Evolutionary conservation across 2,329 filamentous ascomycete genomes (phyloP), one percentile per base, ranked within the genome.

Genomic region (Xylariomycetidae sp.): DNA sequence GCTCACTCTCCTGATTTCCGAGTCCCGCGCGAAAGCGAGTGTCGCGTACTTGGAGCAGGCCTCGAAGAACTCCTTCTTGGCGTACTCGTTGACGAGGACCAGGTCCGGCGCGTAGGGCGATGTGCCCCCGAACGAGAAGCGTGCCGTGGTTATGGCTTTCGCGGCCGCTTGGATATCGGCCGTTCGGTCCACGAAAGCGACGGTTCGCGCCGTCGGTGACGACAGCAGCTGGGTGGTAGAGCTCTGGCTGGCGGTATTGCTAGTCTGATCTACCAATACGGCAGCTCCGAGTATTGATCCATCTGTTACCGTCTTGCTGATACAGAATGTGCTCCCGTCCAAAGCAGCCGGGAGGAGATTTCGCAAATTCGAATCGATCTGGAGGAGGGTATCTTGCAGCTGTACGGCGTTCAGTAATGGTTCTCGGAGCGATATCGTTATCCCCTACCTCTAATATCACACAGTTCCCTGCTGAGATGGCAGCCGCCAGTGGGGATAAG

Each of bases 41-140:
- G 51, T 51, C 6, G 55, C 51, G 16, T 67, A 61, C 23, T 59
- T 56, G 11, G 68, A 51, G 4, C 69, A 62, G 1, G 69, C 67
- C 29, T 70, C 62, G 1, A 76, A 51, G 42, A 82, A 80, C 0
- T 65, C 61, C 34, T 70, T 63, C 56, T 73, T 72, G 4, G 67
- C 61, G 38, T 70, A 82, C 41, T 82, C 78, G 39, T 82, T 80
- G n/a, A 83, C 77, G 0, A 82, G 55, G 0, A 82, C 70, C 0
- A 80, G 18, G 45, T 82, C 77, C 0, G 79, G 79, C 0, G 75
- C 71, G 46, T 81, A 82, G 0, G 75, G 66, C 1, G 77, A 80
- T 3, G 55, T 61, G 3, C 77, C 77, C 2, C 69, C 61, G 18
- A 78, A 74, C 11, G 58, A 57, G 44, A 80, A 74, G 3, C 75